These are phyloP conservation scores for Bidens hawaiensis DNA, from an alignment of 140 eudicot species.

Conservation along the genomic window DNA sequence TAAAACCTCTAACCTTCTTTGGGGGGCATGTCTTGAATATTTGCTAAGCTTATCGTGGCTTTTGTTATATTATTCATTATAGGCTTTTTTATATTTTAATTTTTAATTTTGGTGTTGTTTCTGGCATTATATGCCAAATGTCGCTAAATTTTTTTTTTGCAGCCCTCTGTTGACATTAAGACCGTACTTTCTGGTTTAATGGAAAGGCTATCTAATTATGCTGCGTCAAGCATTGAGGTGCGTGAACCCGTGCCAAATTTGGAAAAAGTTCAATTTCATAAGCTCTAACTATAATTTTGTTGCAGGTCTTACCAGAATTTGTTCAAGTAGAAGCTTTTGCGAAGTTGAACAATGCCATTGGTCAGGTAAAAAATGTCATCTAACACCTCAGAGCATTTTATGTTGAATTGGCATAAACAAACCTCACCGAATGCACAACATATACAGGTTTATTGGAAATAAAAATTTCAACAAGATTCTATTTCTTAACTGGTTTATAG, in stretches of 20 bases:
- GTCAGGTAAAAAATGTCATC: slow-evolving; percentile 60
- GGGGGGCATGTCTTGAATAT: neutral
- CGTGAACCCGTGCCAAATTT: slow-evolving; percentile 14
- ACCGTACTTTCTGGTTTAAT: slow-evolving; percentile 63
- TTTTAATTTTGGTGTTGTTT: slow-evolving; percentile 6
- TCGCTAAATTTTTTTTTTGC: slow-evolving; percentile 22
- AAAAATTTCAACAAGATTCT: neutral
- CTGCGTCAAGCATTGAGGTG: slow-evolving; percentile 62
- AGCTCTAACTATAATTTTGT: slow-evolving; percentile 26
- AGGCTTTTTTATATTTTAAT: neutral
- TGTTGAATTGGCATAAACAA: slow-evolving; percentile 10
- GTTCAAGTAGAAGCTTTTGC: slow-evolving; percentile 96
- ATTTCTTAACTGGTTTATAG: neutral
- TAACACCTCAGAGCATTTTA: slow-evolving; percentile 8
- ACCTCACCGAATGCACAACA: slow-evolving; percentile 1
- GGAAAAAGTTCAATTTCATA: slow-evolving; percentile 9
- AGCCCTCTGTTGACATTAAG: slow-evolving; percentile 54
- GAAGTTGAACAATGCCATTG: slow-evolving; percentile 78
- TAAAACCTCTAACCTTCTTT: neutral
- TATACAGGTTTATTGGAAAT: neutral
- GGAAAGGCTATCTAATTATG: slow-evolving; percentile 73
- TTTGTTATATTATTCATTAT: neutral
- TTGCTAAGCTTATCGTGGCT: slow-evolving; percentile 12
- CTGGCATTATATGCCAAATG: neutral
- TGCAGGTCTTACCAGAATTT: slow-evolving; percentile 95